phyloP scores from a whole-genome alignment of 163 green algal genomes.

The Trebouxia gelatinosa region DNA sequence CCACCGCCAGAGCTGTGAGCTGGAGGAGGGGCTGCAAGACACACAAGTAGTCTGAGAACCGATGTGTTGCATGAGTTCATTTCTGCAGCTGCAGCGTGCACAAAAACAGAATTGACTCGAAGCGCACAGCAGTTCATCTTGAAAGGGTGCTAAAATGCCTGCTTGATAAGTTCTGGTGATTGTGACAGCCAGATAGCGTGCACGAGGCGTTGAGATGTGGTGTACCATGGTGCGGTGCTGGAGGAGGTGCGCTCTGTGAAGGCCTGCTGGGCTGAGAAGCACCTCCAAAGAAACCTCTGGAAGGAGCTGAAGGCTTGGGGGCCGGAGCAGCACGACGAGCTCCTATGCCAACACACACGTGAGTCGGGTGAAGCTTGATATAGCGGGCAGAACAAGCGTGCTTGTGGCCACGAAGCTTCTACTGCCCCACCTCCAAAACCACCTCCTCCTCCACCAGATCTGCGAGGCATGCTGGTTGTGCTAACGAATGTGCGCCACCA shows the following conservation, averaged over 20 bases:
- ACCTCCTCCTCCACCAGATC: conserved; percentile 18
- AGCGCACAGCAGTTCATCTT: too few species aligned
- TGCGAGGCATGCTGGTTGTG: conserved; percentile 32
- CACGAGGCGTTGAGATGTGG: too few species aligned
- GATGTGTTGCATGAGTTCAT: too few species aligned
- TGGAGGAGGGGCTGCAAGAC: too few species aligned
- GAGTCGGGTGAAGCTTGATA: not conserved
- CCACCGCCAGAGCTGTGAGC: too few species aligned
- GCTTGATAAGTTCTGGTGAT: too few species aligned
- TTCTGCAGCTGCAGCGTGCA: too few species aligned
- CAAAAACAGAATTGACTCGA: too few species aligned
- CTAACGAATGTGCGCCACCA: too few species aligned
- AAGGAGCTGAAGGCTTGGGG: conserved; percentile 4
- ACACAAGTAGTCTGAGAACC: too few species aligned
- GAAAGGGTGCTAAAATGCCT: too few species aligned
- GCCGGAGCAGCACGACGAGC: conserved; percentile 22
- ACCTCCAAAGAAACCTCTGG: conserved; percentile 17
- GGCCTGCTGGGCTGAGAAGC: conserved; percentile 8
- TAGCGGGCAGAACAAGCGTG: not conserved
- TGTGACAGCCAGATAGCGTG: too few species aligned
- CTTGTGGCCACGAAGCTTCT: not conserved
- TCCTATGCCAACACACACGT: not conserved
- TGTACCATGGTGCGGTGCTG: conserved; percentile 13
- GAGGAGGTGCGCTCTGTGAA: conserved; percentile 29
- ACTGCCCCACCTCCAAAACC: not conserved